Evolutionary conservation across 2,329 filamentous ascomycete species (phyloP), one percentile per base, ranked within the genome.

Genomic region (Calonectria pauciramosa): DNA sequence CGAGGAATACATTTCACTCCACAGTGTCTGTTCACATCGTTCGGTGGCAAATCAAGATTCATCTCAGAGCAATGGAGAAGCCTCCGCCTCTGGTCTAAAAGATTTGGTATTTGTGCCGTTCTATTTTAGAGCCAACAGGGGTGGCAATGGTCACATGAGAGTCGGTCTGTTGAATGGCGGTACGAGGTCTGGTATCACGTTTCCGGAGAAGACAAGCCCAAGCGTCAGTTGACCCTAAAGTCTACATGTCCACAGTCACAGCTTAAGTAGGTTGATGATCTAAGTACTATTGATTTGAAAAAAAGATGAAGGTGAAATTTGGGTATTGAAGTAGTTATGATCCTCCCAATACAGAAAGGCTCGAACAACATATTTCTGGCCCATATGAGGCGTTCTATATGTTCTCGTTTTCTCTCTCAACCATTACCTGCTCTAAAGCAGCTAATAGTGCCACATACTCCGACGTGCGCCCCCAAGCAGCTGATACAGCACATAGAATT

Each of bases 381-480:
- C 34, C 26, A 9, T 28, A 5, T 3, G 28, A 34, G 49, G 34
- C 6, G 11, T 18, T 26, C 47, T 67, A 51, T 26, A 13, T 52
- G 36, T 36, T 28, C n/a, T 52, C 49, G 30, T 32, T 54, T 54
- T 34, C 38, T 14, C 65, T 68, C 13, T 54, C 65, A 44, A 54
- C n/a, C 65, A 68, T 68, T 10, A 66, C 44, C n/a, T 30, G 38
- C 28, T 68, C 70, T 0, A 72, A 34, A 30, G 54, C 65, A 8
- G n/a, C 38, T 4, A 72, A 34, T 20, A 68, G 66, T 34, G 6
- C 65, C 2, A 72, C 5, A 36, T 78, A 70, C 14, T 77, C 72
- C 1, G 34, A 18, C 16, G 59, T 78, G 0, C 79, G 70, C 2
- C 79, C 78, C 79, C 79, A 80, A 0, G 79, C 74, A 13, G 74